These are phyloP conservation scores for Spathaspora jeffriesii DNA, from an alignment of 1,139 yeast genomes.

Conservation along the genomic window DNA sequence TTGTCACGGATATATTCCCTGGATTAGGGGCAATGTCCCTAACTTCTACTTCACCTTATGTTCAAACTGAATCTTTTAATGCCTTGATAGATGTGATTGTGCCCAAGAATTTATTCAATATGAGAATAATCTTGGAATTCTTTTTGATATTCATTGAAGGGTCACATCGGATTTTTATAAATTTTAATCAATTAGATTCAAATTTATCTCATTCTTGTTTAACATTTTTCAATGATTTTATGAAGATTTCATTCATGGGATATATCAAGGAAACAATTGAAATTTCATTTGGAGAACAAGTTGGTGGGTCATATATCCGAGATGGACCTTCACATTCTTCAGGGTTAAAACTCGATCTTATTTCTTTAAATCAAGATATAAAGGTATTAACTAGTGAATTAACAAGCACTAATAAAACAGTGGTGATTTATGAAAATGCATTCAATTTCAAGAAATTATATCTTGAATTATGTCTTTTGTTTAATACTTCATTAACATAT, in stretches of 20 bases:
- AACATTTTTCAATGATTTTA: slow-evolving; percentile 63
- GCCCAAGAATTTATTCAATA: slow-evolving; percentile 76
- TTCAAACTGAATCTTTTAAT: slow-evolving; percentile 56
- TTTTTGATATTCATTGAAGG: slow-evolving; percentile 59
- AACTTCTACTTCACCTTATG: slow-evolving; percentile 40
- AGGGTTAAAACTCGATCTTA: slow-evolving; percentile 21
- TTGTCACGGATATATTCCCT: slow-evolving; percentile 62
- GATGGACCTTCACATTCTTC: slow-evolving; percentile 7
- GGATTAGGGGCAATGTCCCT: slow-evolving; percentile 38
- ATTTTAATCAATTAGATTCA: slow-evolving; percentile 12
- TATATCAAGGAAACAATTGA: slow-evolving; percentile 60
- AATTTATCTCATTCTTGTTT: slow-evolving; percentile 19
- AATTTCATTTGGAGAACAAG: slow-evolving; percentile 26
- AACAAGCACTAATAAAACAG: not conserved
- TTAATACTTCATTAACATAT: slow-evolving; percentile 63
- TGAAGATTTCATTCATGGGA: slow-evolving; percentile 65
- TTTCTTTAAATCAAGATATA: slow-evolving; percentile 17
- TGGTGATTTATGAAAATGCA: slow-evolving; percentile 46
- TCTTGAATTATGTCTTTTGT: slow-evolving; percentile 48
- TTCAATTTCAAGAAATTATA: slow-evolving; percentile 55
- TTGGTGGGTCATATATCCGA: slow-evolving; percentile 21
- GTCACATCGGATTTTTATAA: slow-evolving; percentile 32
- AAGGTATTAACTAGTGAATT: slow-evolving; percentile 2
- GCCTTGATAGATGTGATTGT: slow-evolving; percentile 68
- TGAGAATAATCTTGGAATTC: slow-evolving; percentile 70